These are phyloP conservation scores for Lipomyces kockii DNA, from an alignment of 805 yeast genomes.

Conservation along the genomic window DNA sequence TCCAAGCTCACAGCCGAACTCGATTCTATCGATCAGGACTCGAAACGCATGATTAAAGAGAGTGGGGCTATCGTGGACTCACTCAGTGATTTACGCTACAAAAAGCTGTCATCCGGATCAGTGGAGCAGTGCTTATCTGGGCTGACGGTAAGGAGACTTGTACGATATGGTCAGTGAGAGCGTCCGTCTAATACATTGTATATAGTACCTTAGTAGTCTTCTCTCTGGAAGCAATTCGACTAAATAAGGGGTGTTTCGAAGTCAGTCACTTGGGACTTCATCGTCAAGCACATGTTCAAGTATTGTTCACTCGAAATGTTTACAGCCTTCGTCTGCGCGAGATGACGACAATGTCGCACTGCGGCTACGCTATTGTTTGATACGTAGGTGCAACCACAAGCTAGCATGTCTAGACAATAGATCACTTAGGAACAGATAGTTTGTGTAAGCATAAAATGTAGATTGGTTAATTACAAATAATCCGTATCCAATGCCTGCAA, in stretches of 20 bases:
- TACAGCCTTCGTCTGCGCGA: too few relatives aligned
- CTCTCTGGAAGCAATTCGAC: not conserved
- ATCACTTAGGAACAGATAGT: too few relatives aligned
- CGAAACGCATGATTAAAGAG: conserved; percentile 6
- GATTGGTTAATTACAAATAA: not conserved
- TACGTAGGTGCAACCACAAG: too few relatives aligned
- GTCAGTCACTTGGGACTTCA: not conserved
- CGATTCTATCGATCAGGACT: conserved; percentile 7
- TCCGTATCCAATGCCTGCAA: not conserved
- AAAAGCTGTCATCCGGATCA: conserved; percentile 9
- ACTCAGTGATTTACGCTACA: conserved; percentile 33
- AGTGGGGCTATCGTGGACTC: conserved; percentile 19
- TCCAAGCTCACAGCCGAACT: conserved; percentile 13
- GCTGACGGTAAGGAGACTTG: not conserved
- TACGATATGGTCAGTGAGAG: not conserved
- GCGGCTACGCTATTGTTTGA: too few relatives aligned
- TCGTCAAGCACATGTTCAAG: not conserved
- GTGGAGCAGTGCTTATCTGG: conserved; percentile 16
- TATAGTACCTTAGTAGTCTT: not conserved
- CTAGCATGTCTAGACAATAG: too few relatives aligned
- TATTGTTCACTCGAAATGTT: not conserved
- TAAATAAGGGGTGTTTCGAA: not conserved
- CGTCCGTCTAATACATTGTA: not conserved
- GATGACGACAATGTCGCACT: too few relatives aligned
- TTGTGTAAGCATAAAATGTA: too few relatives aligned